Evolutionary conservation across 179 eudicot genomes (phyloP).

Genomic region (Beta lomatogona): DNA sequence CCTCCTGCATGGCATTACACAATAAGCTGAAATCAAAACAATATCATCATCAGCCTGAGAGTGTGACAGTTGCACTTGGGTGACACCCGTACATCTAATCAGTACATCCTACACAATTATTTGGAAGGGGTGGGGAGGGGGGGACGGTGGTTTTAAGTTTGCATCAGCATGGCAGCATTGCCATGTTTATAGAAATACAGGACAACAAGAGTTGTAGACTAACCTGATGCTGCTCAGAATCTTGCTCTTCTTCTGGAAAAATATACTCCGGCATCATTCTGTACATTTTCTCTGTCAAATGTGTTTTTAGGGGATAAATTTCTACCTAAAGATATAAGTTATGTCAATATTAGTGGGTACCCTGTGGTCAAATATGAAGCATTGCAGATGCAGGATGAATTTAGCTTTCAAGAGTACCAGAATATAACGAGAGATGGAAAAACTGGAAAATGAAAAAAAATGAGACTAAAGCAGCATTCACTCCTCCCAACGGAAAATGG

Average conservation of each 20-base stretch:
- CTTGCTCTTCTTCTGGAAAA: conserved; percentile 99
- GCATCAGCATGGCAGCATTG: background rate
- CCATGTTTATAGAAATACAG: background rate
- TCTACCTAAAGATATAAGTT: conserved; percentile 63
- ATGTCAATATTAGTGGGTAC: conserved; percentile 13
- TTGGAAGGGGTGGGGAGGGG: background rate
- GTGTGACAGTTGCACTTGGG: too few species aligned
- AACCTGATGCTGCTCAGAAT: conserved; percentile 96
- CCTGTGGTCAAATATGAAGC: background rate
- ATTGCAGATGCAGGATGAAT: background rate
- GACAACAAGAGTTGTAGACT: conserved; percentile 20
- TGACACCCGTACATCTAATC: background rate
- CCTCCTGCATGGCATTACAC: conserved; percentile 53
- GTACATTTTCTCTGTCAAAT: conserved; percentile 88
- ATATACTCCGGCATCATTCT: conserved; percentile 95
- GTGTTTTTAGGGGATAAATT: conserved; percentile 92
- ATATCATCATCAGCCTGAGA: background rate
- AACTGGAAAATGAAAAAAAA: background rate
- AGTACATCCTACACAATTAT: background rate
- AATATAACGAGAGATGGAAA: background rate
- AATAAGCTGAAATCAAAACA: conserved; percentile 8
- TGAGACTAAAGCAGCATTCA: background rate
- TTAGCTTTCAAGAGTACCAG: conserved; percentile 13
- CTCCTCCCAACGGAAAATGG: background rate
- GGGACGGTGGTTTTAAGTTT: background rate